Base-by-base conservation (phyloP, 1,284 basidiomycete species). In the Sphagnurus paluster region DNA sequence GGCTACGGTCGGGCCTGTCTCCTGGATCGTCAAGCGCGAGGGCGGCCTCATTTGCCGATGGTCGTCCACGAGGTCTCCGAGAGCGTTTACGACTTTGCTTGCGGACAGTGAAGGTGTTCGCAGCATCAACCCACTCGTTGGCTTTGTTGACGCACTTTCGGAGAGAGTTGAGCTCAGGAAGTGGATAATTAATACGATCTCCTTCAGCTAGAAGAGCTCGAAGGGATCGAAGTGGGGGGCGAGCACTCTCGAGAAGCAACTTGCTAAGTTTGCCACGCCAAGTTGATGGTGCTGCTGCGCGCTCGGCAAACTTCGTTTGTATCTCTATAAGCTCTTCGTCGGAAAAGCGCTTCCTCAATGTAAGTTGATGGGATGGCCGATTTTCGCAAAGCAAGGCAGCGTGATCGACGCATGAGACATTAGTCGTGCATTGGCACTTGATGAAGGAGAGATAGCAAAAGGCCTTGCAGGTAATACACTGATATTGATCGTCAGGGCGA, bases 371-470 rank as follows among this genome's bases (percentile, higher is more conserved):
- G 17, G 69, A 59, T 5, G 78, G 63, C 57, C 83, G 88, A 45
- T 61, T 63, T 39, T 81, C 80, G 72, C 92, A 95, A 8, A 97
- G 78, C 33, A 85, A 74, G 39, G 84, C 75, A 23, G 78, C 79
- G 67, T 99, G 96, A 44, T 94, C 87, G 42, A 92, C 80, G 65
- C 97, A 99, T 1, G 87, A 84, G 28, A 96, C 84, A 51, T 84
- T 78, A 49, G 60, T 79, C 54, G 84, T 85, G 72, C 90, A 94
- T 26, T 75, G 68, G 66, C 90, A 93, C 37, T 80, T 87, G 60
- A 98, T 75, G 63, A 98, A 95, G 3, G 94, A 93, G 19, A 99
- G 84, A 69, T 98, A 99, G 70, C 91, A 95, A 69, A 98, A 97
- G 9, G 80, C 80, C 65, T 97, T 96, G 86, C 97, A 99, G 58